Base-by-base conservation (phyloP, 345 rosid genomes). In the Eucalyptus brandiana region DNA sequence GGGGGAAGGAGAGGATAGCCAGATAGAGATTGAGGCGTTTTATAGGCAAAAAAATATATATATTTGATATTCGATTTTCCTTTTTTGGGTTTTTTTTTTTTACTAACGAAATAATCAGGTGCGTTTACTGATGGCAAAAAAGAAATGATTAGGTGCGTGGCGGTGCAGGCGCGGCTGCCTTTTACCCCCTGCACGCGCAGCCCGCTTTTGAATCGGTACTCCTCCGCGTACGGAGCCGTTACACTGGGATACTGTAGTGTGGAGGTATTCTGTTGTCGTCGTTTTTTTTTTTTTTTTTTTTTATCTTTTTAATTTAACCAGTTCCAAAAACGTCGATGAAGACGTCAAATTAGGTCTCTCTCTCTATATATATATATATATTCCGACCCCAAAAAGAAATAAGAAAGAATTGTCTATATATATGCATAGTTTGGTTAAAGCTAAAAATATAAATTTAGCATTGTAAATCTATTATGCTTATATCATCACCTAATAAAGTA, bases 401-500 rank as follows among this genome's bases (percentile, higher is more conserved):
- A 53, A 8, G 2, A 53, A 53, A 53, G 58, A 53, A 53, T 53
- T 53, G 58, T 8, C 58, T 21, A 53, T 53, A 53, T 53, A 53
- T 53, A 19, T 53, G 26, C 26, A 53, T 53, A 53, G 5, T 19
- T 53, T 53, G 58, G 58, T 30, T 62, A 14, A 30, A 62, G 9
- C 72, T 7, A 4, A 30, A 62, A 0, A 62, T 30, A 30, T 13
- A 62, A 62, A 30, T 62, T 14, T 62, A 6, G 4, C 5, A 53
- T 19, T 53, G 19, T 13, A 13, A 3, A 69, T 17, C 3, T 32
- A 34, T 17, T 17, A 17, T 34, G 10, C 1, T 7, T 3, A 34
- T 69, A 16, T 67, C 1, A n/a, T 32, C 23, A 3, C 2, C 40
- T 1, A 17, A 32, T 17, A 16, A 32, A 32, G 1, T 1, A 69